Conservation (phyloP, 371 early-diverging fungal genomes). For the Rhizopus microsporus region DNA sequence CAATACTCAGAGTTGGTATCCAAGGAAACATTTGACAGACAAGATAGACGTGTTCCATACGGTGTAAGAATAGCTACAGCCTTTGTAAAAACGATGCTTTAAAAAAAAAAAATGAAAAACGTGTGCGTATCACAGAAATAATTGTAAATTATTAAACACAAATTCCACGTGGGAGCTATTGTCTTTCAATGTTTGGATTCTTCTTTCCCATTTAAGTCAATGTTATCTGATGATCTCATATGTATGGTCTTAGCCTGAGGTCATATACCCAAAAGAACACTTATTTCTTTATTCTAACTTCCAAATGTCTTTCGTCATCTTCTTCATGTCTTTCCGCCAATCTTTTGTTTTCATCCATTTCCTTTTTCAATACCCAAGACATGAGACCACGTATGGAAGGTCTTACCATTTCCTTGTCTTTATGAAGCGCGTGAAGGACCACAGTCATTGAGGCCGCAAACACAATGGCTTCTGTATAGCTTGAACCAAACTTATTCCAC, state of each 20-base stretch:
- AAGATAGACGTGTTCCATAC: slow-evolving; percentile 49
- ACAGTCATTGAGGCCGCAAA: slow-evolving; percentile 45
- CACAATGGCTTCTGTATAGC: slow-evolving; percentile 34
- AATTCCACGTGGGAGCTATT: too few species aligned
- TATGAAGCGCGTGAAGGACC: slow-evolving; percentile 46
- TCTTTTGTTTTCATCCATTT: slow-evolving; percentile 19
- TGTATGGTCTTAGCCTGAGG: too few species aligned
- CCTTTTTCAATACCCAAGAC: slow-evolving; percentile 55
- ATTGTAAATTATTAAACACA: too few species aligned
- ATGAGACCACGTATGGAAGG: slow-evolving; percentile 53
- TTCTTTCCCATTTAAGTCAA: too few species aligned
- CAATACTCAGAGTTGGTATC: slow-evolving; percentile 39
- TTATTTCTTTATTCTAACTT: slow-evolving; percentile 4
- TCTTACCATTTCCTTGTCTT: slow-evolving; percentile 48
- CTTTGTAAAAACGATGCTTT: slow-evolving; percentile 55
- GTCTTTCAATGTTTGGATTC: too few species aligned
- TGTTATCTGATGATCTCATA: too few species aligned
- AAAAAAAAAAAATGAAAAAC: slow-evolving; percentile 8
- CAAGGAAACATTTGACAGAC: slow-evolving; percentile 36
- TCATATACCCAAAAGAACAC: not conserved
- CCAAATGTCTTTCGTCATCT: slow-evolving; percentile 11
- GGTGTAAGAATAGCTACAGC: slow-evolving; percentile 50
- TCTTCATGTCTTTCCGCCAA: slow-evolving; percentile 9
- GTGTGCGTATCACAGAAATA: too few species aligned
- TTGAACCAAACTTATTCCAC: slow-evolving; percentile 37